Base-by-base conservation (phyloP, 176 grass and related monocot species). In the Areca catechu region DNA sequence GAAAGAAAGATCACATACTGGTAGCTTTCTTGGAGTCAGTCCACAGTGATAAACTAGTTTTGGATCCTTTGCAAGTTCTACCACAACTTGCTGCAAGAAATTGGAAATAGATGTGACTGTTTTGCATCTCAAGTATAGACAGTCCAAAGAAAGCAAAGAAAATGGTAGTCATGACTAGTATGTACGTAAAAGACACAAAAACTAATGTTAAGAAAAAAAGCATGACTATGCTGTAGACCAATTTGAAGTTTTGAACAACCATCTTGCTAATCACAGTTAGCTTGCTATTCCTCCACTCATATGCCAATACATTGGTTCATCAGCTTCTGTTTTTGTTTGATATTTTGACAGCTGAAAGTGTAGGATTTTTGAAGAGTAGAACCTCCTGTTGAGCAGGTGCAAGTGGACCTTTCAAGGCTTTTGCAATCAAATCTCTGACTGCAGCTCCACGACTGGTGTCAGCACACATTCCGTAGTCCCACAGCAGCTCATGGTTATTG, bases 1-100 rank as follows among this genome's bases (percentile, higher is more conserved):
- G 16, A 65, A 64, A 57, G 50, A 49, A 71, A 51, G n/a, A 24
- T 50, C 25, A 1, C 60, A 68, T 88, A 97, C 92, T 50, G 72
- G 86, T 62, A 97, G 82, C 75, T 97, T 97, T 69, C 74, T 61
- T 53, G 92, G 83, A 76, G 83, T 85, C 51, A 97, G 74, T 15
- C 83, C 83, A 7, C 86, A 97, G 79, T 85, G 83, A 71, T 91
- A 91, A 55, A 97, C 80, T 57, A 97, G 78, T 84, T 97, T 97
- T 61, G 74, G 71, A 28, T 97, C 86, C 75, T 82, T 97, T 3
- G 78, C 75, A 52, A 97, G 67, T 67, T 88, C 80, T 47, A 70
- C 17, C 20, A 75, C 25, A 75, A 97, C 82, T 91, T 91, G 76
- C 92, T 97, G 83, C 58, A 77, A 74, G 27, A 77, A 72, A 21